A percentile compares a stretch with the other conserved stretches of the same genome.
Conservation (phyloP, 495 filamentous ascomycete species). For the Daldinia childiae region DNA sequence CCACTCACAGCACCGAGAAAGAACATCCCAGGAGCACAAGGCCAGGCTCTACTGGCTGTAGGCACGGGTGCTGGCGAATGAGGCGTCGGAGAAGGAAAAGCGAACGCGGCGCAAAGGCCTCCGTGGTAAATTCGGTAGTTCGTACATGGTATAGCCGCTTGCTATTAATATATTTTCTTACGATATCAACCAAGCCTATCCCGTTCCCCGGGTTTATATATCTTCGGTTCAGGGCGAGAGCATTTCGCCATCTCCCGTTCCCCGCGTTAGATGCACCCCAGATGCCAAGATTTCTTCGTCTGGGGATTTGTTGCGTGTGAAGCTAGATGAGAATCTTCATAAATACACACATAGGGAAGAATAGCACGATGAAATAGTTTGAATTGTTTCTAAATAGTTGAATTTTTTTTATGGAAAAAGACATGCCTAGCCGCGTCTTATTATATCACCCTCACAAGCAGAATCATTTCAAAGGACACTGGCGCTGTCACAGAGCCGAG, state of each 20-base stretch:
- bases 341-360: too few relatives aligned
- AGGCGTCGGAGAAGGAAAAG: not conserved
- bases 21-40: not conserved
- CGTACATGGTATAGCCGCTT: slow-evolving; percentile 7
- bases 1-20: slow-evolving; percentile 3
- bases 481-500: too few relatives aligned
- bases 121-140: slow-evolving; percentile 21
- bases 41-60: slow-evolving; percentile 5
- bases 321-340: not conserved
- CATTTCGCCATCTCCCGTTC: not conserved
- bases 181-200: not conserved
- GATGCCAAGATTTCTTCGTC: not conserved
- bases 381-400: too few relatives aligned
- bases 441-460: too few relatives aligned
- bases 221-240: slow-evolving; percentile 13
- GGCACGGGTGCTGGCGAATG: slow-evolving; percentile 10
- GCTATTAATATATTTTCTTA: slow-evolving; percentile 16
- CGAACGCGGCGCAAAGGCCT: slow-evolving; percentile 27
- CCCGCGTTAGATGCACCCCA: not conserved
- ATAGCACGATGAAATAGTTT: too few relatives aligned
- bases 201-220: slow-evolving; percentile 34
- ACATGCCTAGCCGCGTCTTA: too few relatives aligned
- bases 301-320: not conserved
- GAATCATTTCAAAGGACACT: too few relatives aligned
- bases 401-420: too few relatives aligned